Percentiles rank a stretch among this genome's conserved stretches.
phyloP scores from a whole-genome alignment of 2,329 filamentous ascomycete genomes.

The Falciphora oryzae region DNA sequence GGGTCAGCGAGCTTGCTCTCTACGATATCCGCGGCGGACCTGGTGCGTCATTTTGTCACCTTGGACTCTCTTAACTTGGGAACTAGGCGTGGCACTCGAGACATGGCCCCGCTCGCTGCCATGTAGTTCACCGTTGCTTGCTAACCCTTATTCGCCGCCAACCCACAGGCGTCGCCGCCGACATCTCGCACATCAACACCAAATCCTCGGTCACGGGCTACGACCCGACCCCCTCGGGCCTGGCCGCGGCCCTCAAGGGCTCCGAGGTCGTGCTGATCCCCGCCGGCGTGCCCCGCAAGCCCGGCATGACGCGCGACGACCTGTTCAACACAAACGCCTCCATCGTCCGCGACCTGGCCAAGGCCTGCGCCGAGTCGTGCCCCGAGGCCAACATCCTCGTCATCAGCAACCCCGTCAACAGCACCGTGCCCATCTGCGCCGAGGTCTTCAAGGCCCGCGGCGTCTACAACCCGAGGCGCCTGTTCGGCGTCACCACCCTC shows the following conservation, averaged over 20 bases:
- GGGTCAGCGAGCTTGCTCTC: slow-evolving; percentile 87
- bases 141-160: background rate
- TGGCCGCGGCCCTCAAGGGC: slow-evolving; percentile 74
- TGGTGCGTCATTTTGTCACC: slow-evolving; percentile 52
- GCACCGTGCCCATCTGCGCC: slow-evolving; percentile 93
- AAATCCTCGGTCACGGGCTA: slow-evolving; percentile 92
- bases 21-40: slow-evolving; percentile 96
- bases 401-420: slow-evolving; percentile 99
- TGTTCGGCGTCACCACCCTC: slow-evolving; percentile 99
- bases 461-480: slow-evolving; percentile 98
- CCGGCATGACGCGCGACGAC: slow-evolving; percentile 99
- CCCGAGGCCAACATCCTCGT: slow-evolving; percentile 94
- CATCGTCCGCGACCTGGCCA: slow-evolving; percentile 97
- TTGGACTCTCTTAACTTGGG: background rate
- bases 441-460: slow-evolving; percentile 94
- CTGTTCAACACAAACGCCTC: slow-evolving; percentile 99
- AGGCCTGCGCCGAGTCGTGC: slow-evolving; percentile 81
- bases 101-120: too few species aligned
- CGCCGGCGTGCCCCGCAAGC: slow-evolving; percentile 97
- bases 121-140: too few species aligned
- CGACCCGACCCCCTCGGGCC: slow-evolving; percentile 68
- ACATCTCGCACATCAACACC: slow-evolving; percentile 98
- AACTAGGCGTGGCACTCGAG: too few species aligned
- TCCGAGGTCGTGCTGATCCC: slow-evolving; percentile 95
- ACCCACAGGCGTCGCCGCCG: slow-evolving; percentile 81